Evolutionary conservation across 441 rosid species (phyloP).

Genomic region (Populus tomentosa): DNA sequence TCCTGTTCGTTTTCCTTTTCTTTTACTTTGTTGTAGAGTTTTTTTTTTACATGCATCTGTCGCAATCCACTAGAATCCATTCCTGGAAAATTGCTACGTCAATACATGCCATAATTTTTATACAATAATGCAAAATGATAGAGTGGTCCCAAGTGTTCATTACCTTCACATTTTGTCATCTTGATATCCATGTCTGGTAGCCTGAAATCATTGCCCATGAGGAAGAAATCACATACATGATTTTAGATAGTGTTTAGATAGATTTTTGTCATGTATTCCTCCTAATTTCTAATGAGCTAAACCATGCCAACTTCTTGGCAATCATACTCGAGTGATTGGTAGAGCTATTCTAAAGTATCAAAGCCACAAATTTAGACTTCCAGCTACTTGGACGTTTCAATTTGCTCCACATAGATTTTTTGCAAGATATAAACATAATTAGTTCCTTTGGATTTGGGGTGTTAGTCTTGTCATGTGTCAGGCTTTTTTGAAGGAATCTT

Average conservation of each 20-base stretch:
- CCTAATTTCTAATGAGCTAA: background rate
- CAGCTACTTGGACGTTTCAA: background rate
- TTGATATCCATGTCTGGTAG: background rate
- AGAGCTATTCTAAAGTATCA: background rate
- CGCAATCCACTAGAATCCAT: background rate
- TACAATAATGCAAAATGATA: background rate
- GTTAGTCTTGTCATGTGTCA: conserved; percentile 1
- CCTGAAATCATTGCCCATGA: background rate
- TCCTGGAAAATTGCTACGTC: background rate
- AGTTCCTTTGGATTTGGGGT: conserved; percentile 8
- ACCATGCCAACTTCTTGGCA: background rate
- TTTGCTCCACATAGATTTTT: background rate
- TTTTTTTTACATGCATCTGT: background rate
- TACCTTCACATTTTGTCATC: background rate
- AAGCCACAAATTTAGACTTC: background rate
- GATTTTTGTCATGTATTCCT: background rate
- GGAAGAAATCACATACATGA: background rate
- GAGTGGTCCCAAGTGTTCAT: background rate
- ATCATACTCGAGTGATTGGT: background rate
- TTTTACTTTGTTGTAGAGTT: background rate
- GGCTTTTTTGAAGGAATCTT: background rate
- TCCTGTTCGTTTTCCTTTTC: background rate
- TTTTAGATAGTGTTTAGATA: background rate
- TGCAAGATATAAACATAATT: background rate
- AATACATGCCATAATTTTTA: background rate